Evolutionary conservation across 2,329 filamentous ascomycete species (phyloP).

Genomic region (Calonectria ilicicola): DNA sequence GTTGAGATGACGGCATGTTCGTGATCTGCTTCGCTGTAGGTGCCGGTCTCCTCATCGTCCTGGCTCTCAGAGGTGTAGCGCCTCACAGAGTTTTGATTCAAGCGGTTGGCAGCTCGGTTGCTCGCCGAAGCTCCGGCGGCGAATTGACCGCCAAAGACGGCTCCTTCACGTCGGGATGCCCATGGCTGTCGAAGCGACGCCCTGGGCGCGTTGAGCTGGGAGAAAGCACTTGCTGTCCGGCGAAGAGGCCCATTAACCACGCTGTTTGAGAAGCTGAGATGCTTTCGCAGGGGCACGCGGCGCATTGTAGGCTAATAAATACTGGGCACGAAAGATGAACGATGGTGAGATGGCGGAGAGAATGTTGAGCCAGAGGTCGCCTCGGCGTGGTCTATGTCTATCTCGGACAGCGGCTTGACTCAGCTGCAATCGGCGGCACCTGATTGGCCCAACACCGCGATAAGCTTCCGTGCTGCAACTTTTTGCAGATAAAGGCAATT

Average conservation of each 20-base stretch:
- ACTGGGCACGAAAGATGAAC: not conserved
- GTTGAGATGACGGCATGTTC: conserved; percentile 65
- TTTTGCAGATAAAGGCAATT: not conserved
- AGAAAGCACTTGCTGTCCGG: not conserved
- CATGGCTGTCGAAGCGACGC: not conserved
- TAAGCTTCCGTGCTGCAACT: not conserved
- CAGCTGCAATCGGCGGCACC: not conserved
- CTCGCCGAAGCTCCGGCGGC: not conserved
- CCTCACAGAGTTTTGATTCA: not conserved
- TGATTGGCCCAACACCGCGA: not conserved
- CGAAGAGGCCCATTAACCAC: conserved; percentile 1
- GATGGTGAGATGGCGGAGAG: conserved; percentile 9
- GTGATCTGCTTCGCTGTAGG: conserved; percentile 62
- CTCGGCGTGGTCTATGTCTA: not conserved
- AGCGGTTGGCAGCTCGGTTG: not conserved
- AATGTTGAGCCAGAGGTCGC: not conserved
- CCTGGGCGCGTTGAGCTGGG: not conserved
- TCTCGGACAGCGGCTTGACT: conserved; percentile 1
- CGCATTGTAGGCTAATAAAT: conserved; percentile 8
- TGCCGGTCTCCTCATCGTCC: conserved; percentile 49
- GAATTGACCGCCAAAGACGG: not conserved
- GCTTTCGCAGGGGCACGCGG: conserved; percentile 7
- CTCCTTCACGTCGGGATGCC: not conserved
- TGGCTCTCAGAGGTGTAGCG: conserved; percentile 27
- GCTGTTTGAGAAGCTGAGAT: conserved; percentile 7